Base-by-base conservation (phyloP, 805 yeast species). In the Kodamaea restingae region DNA sequence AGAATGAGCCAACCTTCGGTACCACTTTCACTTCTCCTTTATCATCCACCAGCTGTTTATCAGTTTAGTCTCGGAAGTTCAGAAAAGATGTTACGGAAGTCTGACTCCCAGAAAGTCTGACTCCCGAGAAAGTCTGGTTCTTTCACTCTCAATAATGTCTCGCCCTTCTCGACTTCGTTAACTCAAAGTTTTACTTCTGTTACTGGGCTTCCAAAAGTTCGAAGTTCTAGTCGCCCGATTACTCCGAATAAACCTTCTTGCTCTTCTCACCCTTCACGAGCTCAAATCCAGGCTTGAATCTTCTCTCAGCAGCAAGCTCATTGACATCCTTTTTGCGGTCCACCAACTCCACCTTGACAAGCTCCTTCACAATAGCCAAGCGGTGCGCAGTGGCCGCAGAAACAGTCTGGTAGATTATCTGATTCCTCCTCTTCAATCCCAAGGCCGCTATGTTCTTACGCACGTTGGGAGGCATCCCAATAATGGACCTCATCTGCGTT, bases 301-400 rank as follows among this genome's bases (percentile, higher is more conserved):
- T 82, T 63, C 90, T 75, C 30, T 66, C 65, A 7, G 51, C 55
- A 39, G 81, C 69, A 58, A 80, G 68, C 53, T 84, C 73, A 12
- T 62, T 59, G 39, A 70, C 73, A 1, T 79, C 61, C 49, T 79
- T 61, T 14, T 65, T 65, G 20, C 68, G 63, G 32, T 79, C 81
- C 8, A 83, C 79, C 26, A 88, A 65, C 50, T 88, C 91, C 20
- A 91, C 93, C 35, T 76, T 76, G 7, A 91, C 90, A 41, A 91
- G 69, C 60, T 91, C 97, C 61, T 91, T 91, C 33, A 91, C 86
- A 43, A 74, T 70, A 22, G 87, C 78, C 41, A 91, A 73, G 69
- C 81, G 80, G 60, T 95, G 96, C 3, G 98, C 96, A 43, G 82
- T 76, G 24, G 82, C 76, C 11, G 95, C 88, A 9, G 83, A 72